These are phyloP conservation scores for Tolypocladium guangdongense DNA, from an alignment of 2,329 filamentous ascomycete genomes.

Conservation along the genomic window DNA sequence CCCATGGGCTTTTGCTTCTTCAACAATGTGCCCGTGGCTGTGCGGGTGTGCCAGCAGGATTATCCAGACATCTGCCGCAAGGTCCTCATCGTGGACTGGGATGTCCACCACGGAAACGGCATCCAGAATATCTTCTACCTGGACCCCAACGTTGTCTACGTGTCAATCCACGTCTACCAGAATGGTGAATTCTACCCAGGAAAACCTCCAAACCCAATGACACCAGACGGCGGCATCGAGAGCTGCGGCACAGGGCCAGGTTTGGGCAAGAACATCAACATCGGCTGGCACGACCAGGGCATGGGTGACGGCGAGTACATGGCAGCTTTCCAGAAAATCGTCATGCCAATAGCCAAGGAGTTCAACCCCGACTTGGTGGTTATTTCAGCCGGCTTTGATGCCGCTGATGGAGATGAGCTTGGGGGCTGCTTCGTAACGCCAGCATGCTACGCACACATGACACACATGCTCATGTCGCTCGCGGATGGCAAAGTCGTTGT, in stretches of 20 bases:
- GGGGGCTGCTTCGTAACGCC: slow-evolving; percentile 90
- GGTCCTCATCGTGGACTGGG: slow-evolving; percentile 89
- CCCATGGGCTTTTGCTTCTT: slow-evolving; percentile 96
- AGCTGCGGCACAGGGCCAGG: slow-evolving; percentile 46
- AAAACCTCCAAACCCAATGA: slow-evolving; percentile 42
- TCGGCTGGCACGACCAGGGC: slow-evolving; percentile 55
- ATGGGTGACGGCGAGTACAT: slow-evolving; percentile 98
- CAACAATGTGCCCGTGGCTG: slow-evolving; percentile 92
- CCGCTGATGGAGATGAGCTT: slow-evolving; percentile 83
- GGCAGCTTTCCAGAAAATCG: slow-evolving; percentile 87
- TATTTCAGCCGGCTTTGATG: slow-evolving; percentile 91
- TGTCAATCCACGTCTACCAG: slow-evolving; percentile 84
- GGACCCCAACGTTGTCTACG: slow-evolving; percentile 89
- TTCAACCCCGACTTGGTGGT: slow-evolving; percentile 93
- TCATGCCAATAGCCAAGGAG: slow-evolving; percentile 92
- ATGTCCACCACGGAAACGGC: slow-evolving; percentile 74
- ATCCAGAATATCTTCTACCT: slow-evolving; percentile 94
- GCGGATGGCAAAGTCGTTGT: slow-evolving; percentile 84
- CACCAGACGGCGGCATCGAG: slow-evolving; percentile 50
- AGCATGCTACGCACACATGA: slow-evolving; percentile 93
- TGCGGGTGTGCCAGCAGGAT: slow-evolving; percentile 74
- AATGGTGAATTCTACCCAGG: slow-evolving; percentile 80
- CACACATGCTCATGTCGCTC: slow-evolving; percentile 95
- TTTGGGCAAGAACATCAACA: slow-evolving; percentile 54
- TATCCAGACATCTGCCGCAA: slow-evolving; percentile 76